Conservation (phyloP, 78 protist species). For the Dictyostelium capitatum region DNA sequence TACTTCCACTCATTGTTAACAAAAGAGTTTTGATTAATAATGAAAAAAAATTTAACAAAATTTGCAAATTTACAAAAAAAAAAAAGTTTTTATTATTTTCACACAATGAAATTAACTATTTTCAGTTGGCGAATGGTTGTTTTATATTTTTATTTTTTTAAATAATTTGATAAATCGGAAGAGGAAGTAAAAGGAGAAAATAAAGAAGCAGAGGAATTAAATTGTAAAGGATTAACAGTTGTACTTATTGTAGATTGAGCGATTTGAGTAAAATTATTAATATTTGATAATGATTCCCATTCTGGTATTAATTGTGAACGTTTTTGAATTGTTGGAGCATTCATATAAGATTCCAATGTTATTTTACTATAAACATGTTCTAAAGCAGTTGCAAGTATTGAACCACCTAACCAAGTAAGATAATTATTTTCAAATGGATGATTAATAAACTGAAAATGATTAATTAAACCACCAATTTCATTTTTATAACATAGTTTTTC, state of each 20-base stretch:
- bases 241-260: slow-evolving; percentile 13
- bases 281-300: slow-evolving; percentile 6
- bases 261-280: slow-evolving; percentile 9
- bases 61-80: too few relatives aligned
- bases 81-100: too few relatives aligned
- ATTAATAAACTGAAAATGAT: slow-evolving; percentile 41
- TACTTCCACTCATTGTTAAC: too few relatives aligned
- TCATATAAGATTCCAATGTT: slow-evolving; percentile 4
- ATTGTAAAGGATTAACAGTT: slow-evolving; percentile 26
- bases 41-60: too few relatives aligned
- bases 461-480: not conserved
- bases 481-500: not conserved
- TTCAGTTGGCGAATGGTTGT: too few relatives aligned
- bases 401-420: slow-evolving; percentile 71
- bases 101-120: too few relatives aligned
- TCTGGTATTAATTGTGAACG: slow-evolving; percentile 16
- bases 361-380: slow-evolving; percentile 33
- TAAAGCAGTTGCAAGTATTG: slow-evolving; percentile 8
- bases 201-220: not conserved
- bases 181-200: slow-evolving; percentile 34
- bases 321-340: not conserved
- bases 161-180: slow-evolving; percentile 9
- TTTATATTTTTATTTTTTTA: slow-evolving; percentile 15
- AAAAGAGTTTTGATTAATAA: too few relatives aligned
- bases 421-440: slow-evolving; percentile 58